Evolutionary conservation across 2,329 filamentous ascomycete species (phyloP), one percentile per base, ranked within the genome.

Genomic region (Anthostomella pinea): DNA sequence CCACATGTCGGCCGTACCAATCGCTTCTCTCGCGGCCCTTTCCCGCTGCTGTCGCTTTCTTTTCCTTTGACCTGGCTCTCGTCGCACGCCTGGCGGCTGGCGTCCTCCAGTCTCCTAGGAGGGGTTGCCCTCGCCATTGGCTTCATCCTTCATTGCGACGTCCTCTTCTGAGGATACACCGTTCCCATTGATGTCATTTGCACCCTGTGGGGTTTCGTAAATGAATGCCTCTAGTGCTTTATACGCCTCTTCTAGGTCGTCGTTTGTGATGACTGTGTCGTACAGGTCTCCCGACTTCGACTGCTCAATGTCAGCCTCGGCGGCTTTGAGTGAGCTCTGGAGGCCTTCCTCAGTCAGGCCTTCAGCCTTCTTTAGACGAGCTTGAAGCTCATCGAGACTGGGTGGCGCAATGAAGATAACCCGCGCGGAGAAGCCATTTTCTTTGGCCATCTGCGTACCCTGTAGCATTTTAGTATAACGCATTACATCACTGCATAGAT

Each of bases 371-470:
- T 66, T 64, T 24, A 79, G 48, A 20, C 70, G 63, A 26, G 51
- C 34, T 41, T 67, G 63, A 8, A 72, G 49, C 3, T 54, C 56
- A 16, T 63, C 60, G 14, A 60, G 35, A 25, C 51, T 57, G 0
- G 73, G 60, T 3, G 73, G 68, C 20, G 65, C 62, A 43, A 83
- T 51, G 41, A 78, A 70, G 34, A 82, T 58, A 46, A 72, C 74
- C 5, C 77, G 72, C 2, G 75, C 77, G 18, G 66, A 54, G 38
- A 76, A 80, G 30, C 66, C 72, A 51, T 74, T 72, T 39, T 79
- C 76, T 43, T 73, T 77, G 41, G 75, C 70, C 51, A 76, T 74
- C 51, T 77, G 69, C 6, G 71, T 68, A 15, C 73, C 71, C 77
- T 79, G n/a, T n/a, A n/a, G n/a, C n/a, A n/a, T n/a, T n/a, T n/a